Evolutionary conservation across 345 rosid genomes (phyloP), one percentile per base, ranked within the genome.

Genomic region (Pelargonium nanum): DNA sequence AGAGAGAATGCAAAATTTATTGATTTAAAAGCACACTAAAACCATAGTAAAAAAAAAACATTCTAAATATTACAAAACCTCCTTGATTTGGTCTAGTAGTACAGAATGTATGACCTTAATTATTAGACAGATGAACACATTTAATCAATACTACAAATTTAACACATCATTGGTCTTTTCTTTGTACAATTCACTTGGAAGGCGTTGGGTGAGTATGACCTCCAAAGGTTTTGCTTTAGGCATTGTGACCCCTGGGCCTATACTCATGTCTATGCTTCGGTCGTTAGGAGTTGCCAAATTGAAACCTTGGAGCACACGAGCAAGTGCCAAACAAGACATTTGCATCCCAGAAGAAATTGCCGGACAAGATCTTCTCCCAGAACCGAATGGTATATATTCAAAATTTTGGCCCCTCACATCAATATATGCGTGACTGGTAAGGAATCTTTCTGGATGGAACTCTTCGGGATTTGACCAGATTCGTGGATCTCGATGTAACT

Each of bases 351-450:
- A 52, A 1, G 34, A 5, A 7, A 70, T 58, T 26, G 78, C 85
- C 8, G 90, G 90, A 62, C 90, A 84, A 0, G 82, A 74, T 63
- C 85, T 81, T 55, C 87, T 71, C 0, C 90, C 90, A 0, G 52
- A 53, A 32, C 90, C 60, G 19, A 84, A 84, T 0, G 87, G 87
- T 19, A 84, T 69, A 55, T 64, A 77, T 67, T 57, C 72, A 10
- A 74, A 76, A 4, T 68, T 70, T 6, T 62, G 68, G 17, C 32
- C 69, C 10, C 48, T 51, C 19, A 58, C n/a, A 24, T 69, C 73
- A 4, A 59, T 24, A 4, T 61, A 40, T 23, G 55, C 9, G 4
- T 55, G 26, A n/a, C 54, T 25, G 4, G 74, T 25, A 68, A 80
- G 32, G 44, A 82, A 85, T 60, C 87, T 75, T 59, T 80, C 87